These are phyloP conservation scores for Diophrys appendiculata DNA, from an alignment of 73 alveolate species.

Conservation along the genomic window DNA sequence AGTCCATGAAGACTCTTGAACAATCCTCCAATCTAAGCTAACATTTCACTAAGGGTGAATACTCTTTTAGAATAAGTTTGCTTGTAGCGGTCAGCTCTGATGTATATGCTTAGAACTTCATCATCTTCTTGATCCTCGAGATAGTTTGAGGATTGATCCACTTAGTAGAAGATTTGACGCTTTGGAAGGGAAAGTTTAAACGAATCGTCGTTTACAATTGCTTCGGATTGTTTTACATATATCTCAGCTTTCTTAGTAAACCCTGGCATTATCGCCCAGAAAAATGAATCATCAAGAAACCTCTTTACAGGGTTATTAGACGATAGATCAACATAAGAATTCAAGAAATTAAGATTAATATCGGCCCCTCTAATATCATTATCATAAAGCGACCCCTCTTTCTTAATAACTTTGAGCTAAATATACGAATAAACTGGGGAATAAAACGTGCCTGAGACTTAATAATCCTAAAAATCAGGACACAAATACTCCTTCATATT, in stretches of 20 bases:
- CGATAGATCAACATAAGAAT: conserved; percentile 26
- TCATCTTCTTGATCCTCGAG: not conserved
- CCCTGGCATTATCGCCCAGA: conserved; percentile 51
- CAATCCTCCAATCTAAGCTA: not conserved
- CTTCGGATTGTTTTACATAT: conserved; percentile 25
- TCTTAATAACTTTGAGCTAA: not conserved
- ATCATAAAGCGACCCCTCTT: not conserved
- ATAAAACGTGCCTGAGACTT: not conserved
- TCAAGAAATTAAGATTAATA: not conserved
- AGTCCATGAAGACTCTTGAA: not conserved
- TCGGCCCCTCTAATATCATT: not conserved
- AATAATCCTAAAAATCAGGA: not conserved
- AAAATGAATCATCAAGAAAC: conserved; percentile 45
- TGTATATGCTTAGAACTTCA: no score
- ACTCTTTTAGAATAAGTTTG: no score
- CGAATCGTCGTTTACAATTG: conserved; percentile 8
- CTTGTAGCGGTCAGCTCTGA: no score
- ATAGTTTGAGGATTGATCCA: not conserved
- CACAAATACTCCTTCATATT: not conserved
- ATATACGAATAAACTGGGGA: not conserved
- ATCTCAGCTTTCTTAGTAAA: conserved; percentile 44
- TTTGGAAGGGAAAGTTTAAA: conserved; percentile 7
- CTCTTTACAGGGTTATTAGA: conserved; percentile 35
- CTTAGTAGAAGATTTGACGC: conserved; percentile 19
- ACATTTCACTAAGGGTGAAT: not conserved